A percentile compares a stretch with the other conserved stretches of the same genome.
Evolutionary conservation across 1,139 yeast genomes (phyloP).

Genomic region (Suhomyces bribrorum): DNA sequence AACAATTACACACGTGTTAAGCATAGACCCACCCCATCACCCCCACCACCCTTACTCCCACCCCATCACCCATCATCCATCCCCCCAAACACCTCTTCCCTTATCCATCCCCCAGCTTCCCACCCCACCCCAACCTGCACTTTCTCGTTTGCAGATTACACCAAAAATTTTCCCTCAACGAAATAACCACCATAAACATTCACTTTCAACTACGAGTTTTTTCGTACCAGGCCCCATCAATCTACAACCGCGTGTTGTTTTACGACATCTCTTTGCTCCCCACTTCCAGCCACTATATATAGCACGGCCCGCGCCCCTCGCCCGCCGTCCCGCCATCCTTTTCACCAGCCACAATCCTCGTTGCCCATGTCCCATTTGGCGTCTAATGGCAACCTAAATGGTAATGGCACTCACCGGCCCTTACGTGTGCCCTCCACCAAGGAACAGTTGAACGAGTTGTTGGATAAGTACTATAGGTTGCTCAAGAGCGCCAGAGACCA

Average conservation of each 20-base stretch:
- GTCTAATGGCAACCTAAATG: slow-evolving; percentile 1
- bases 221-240: slow-evolving; percentile 8
- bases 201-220: slow-evolving; percentile 9
- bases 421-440: slow-evolving; percentile 28
- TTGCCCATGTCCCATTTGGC: neutral
- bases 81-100: neutral
- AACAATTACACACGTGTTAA: neutral
- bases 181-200: slow-evolving; percentile 10
- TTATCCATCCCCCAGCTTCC: neutral
- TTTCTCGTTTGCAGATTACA: slow-evolving; percentile 9
- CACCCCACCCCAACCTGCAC: slow-evolving; percentile 2
- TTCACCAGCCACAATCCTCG: too few species aligned
- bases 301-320: too few species aligned
- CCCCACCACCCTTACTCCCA: neutral
- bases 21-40: neutral
- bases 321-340: too few species aligned
- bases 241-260: slow-evolving; percentile 9
- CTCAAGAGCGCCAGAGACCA: slow-evolving; percentile 23
- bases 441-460: slow-evolving; percentile 32
- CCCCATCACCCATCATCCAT: neutral
- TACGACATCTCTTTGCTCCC: neutral
- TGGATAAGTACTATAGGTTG: slow-evolving; percentile 35
- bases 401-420: slow-evolving; percentile 5
- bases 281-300: neutral
- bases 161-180: slow-evolving; percentile 12